Base-by-base conservation (phyloP, 2,329 filamentous ascomycete species). In the Fusarium globosum region DNA sequence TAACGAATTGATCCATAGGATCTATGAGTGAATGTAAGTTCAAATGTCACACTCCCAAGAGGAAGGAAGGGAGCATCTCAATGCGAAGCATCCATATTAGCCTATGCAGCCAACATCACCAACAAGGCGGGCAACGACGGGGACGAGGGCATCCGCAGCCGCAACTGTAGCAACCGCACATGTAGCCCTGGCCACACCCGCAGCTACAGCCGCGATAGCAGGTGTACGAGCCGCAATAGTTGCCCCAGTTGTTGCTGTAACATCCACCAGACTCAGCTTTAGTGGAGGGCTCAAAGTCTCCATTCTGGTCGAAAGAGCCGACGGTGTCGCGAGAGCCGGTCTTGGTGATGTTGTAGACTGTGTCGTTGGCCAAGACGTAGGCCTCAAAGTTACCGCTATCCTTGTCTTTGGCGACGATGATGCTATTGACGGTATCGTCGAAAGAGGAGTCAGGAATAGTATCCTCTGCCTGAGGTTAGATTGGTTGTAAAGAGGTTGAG, bases 401-500 rank as follows among this genome's bases (percentile, higher is more conserved):
- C 26, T 55, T 61, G 26, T 61, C 58, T 16, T 55, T 30, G 18
- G 33, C 58, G 18, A 61, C 58, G 18, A 61, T 42, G 15, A 61
- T 15, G n/a, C 23, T 53, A 4, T 60, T 0, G 4, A 42, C 58
- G 11, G 46, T 23, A 2, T 61, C 14, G 14, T 61, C 46, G 7
- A 61, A 61, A 3, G n/a, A 35, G 10, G 58, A 61, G 1, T 55
- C n/a, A 3, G 28, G 18, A n/a, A 61, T 8, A 2, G 26, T 39
- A 0, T 61, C 7, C 11, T 61, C 58, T 61, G 21, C 13, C 12
- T 6, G 3, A n/a, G 6, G 18, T 61, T 28, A 61, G 46, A 35
- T 7, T 28, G n/a, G 2, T 2, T 12, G 10, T 21, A 0, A 15
- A 1, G 26, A 1, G 8, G 3, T 41, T 6, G 1, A 41, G 5